Percentiles rank a stretch among this genome's conserved stretches.
phyloP scores from a whole-genome alignment of 169 alveolate species.

The Plasmodium inui region DNA sequence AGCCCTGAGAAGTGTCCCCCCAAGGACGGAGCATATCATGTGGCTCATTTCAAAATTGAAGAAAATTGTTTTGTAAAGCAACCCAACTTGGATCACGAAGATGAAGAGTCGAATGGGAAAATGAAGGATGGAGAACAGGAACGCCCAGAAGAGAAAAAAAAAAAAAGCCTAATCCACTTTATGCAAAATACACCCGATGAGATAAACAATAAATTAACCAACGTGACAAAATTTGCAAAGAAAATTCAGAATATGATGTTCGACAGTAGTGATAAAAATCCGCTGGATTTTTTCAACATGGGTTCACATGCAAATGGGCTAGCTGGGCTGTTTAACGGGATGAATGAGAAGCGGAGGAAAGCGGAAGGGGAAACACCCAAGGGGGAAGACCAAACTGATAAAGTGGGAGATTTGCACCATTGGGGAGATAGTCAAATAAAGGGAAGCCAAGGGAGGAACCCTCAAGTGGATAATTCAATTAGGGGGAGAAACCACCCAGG shows the following conservation, averaged over 20 bases:
- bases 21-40: background rate
- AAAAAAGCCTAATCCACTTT: background rate
- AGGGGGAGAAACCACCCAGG: background rate
- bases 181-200: background rate
- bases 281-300: background rate
- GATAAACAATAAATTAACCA: background rate
- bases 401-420: background rate
- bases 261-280: conserved; percentile 19
- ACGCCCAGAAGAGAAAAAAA: background rate
- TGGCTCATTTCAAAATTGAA: background rate
- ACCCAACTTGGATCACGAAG: background rate
- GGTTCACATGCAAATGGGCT: conserved; percentile 10
- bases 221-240: conserved; percentile 40
- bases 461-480: background rate
- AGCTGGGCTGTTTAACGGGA: conserved; percentile 27
- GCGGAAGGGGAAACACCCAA: background rate
- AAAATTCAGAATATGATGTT: conserved; percentile 42
- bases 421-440: background rate
- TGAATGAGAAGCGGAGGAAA: background rate
- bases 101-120: background rate
- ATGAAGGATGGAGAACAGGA: background rate
- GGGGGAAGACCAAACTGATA: background rate
- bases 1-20: background rate
- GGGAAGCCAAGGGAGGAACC: background rate
- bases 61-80: background rate